These are phyloP conservation scores for Oryza meridionalis DNA, from an alignment of 176 grass and related monocot species.

Conservation along the genomic window DNA sequence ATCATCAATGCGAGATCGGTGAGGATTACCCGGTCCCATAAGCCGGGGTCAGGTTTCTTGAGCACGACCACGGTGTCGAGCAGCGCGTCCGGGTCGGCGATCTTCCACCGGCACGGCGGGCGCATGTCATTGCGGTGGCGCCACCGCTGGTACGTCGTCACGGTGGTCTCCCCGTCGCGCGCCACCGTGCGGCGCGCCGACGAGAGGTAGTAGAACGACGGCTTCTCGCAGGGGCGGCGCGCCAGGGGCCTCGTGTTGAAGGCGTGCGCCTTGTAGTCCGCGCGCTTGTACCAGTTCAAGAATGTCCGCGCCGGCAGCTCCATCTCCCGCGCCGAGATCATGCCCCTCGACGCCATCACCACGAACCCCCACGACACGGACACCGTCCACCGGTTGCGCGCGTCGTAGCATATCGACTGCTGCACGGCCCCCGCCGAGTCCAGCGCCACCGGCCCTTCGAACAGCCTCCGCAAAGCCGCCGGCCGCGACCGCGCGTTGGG, in stretches of 20 bases:
- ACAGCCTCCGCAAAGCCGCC: conserved; percentile 53
- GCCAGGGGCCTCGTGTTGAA: conserved; percentile 73
- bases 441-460: conserved; percentile 60
- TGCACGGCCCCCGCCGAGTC: conserved; percentile 65
- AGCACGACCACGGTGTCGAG: conserved; percentile 64
- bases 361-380: conserved; percentile 77
- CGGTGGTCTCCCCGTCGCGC: conserved; percentile 46
- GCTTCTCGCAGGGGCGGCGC: conserved; percentile 64
- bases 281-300: conserved; percentile 69
- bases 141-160: conserved; percentile 60
- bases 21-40: conserved; percentile 67
- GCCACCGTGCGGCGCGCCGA: conserved; percentile 41
- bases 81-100: conserved; percentile 58
- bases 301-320: conserved; percentile 74
- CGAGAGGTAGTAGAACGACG: conserved; percentile 60
- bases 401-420: conserved; percentile 81
- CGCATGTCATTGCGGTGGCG: conserved; percentile 42
- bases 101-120: conserved; percentile 62
- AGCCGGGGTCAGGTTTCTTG: conserved; percentile 63
- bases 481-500: conserved; percentile 38
- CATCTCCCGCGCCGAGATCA: conserved; percentile 76
- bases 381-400: conserved; percentile 57
- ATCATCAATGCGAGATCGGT: background rate
- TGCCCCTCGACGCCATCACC: conserved; percentile 56
- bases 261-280: conserved; percentile 62